Evolutionary conservation across 2,329 filamentous ascomycete species (phyloP).

Genomic region (Aspergillus fumigatus): DNA sequence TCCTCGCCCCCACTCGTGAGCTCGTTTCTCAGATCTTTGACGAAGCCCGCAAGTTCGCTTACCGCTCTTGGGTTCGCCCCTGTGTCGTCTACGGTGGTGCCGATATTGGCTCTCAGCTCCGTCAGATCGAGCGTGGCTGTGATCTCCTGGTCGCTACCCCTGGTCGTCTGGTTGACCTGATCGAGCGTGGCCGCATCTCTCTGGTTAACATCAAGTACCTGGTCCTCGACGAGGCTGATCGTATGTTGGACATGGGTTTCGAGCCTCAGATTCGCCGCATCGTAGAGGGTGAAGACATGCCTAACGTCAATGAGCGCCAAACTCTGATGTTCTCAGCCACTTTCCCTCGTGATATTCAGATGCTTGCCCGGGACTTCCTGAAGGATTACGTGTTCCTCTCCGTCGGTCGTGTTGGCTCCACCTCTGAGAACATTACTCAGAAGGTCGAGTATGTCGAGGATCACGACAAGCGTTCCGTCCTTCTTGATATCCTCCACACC

Average conservation of each 20-base stretch:
- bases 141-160: constrained; percentile 96
- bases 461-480: constrained; percentile 92
- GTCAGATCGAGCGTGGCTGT: constrained; percentile 95
- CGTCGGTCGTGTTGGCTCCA: constrained; percentile 95
- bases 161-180: constrained; percentile 93
- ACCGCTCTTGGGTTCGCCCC: constrained; percentile 97
- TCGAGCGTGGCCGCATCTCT: constrained; percentile 97
- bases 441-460: constrained; percentile 98
- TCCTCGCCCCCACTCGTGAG: constrained; percentile 95
- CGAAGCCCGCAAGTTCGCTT: constrained; percentile 95
- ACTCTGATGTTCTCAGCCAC: constrained; percentile 99
- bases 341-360: constrained; percentile 98
- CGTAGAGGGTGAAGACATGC: constrained; percentile 98
- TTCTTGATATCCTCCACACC: constrained; percentile 95
- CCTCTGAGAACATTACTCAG: constrained; percentile 99
- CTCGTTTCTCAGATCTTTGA: constrained; percentile 98
- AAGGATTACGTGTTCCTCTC: constrained; percentile 99
- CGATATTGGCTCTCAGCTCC: constrained; percentile 96
- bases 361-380: constrained; percentile 96
- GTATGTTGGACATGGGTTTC: constrained; percentile 99
- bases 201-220: constrained; percentile 99
- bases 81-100: constrained; percentile 99
- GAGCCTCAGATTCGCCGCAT: constrained; percentile 99
- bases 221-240: constrained; percentile 97
- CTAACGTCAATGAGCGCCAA: constrained; percentile 73